Evolutionary conservation across 108 stramenopile species (phyloP), one percentile per base, ranked within the genome.

Genomic region (Skeletonema potamos): DNA sequence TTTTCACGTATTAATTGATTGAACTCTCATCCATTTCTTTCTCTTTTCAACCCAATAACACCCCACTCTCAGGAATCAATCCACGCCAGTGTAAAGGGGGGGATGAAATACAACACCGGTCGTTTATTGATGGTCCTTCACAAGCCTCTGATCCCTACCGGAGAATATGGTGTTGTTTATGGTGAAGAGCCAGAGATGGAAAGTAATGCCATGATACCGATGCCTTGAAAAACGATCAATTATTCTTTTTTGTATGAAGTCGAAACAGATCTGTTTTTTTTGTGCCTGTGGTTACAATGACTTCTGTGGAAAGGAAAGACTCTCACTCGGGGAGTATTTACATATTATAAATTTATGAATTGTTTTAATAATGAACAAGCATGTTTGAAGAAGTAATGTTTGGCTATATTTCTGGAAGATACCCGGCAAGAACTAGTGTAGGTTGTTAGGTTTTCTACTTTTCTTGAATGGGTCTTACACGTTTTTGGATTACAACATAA

Each of bases 21-120:
- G 18, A 48, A 15, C 2, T 48, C 48, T 11, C 51, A 26, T 59
- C 48, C 58, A 60, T 17, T 17, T 30, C 60, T 7, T 26, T 41
- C 28, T 17, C 8, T 56, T 37, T 56, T 17, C 32, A 56, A 48
- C 1, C 48, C 20, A 48, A 48, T 54, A 28, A 68, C n/a, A 17
- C 13, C 6, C 8, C 48, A 22, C 27, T 28, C 27, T 28, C 17
- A 78, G 77, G 77, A 78, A 78, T 61, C 57, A 66, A 87, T 90
- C 61, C 92, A 93, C 41, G 89, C 90, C 63, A 89, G 87, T 54
- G 90, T 93, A 56, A 90, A 90, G 72, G 89, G 89, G 60, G 92
- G 92, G 0, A 93, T 90, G 88, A 91, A 90, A 70, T 93, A 93
- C 84, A 93, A 93, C 64, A 93, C 92, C 48, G 92, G 92, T 58